phyloP scores from a whole-genome alignment of 805 yeast genomes.

The Yarrowia bubula region DNA sequence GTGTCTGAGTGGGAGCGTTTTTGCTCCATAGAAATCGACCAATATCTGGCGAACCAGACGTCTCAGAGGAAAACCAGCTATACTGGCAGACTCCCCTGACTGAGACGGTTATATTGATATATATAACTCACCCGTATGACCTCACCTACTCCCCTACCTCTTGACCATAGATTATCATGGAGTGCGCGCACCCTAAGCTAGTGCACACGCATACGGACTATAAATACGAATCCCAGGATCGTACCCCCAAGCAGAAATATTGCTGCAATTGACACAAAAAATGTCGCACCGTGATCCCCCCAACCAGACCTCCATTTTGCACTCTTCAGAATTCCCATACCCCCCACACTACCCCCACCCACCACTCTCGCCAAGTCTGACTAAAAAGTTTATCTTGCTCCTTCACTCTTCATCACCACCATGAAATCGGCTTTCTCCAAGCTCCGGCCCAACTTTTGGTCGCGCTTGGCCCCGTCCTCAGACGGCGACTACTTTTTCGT shows the following conservation, averaged over 20 bases:
- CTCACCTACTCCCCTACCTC: no score
- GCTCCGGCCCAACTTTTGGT: constrained; percentile 31
- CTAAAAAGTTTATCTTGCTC: constrained; percentile 21
- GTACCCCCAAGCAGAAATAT: neutral
- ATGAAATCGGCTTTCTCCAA: constrained; percentile 31
- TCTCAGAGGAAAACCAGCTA: no score
- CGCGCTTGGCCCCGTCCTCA: constrained; percentile 27
- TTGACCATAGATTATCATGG: no score
- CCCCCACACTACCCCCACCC: neutral
- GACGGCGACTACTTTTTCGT: constrained; percentile 55
- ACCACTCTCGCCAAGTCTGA: neutral
- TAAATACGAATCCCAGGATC: neutral
- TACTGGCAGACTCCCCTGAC: no score
- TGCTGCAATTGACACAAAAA: neutral
- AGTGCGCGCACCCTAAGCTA: neutral
- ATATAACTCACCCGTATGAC: no score
- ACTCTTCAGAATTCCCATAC: no score
- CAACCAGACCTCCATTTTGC: neutral
- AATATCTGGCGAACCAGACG: no score
- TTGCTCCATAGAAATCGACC: no score
- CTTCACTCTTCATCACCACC: neutral
- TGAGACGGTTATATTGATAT: no score
- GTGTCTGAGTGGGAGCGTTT: no score
- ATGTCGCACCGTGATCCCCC: neutral
- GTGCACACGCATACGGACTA: constrained; percentile 17